phyloP scores from a whole-genome alignment of 768 basidiomycete species.

The Filobasidium wieringae region DNA sequence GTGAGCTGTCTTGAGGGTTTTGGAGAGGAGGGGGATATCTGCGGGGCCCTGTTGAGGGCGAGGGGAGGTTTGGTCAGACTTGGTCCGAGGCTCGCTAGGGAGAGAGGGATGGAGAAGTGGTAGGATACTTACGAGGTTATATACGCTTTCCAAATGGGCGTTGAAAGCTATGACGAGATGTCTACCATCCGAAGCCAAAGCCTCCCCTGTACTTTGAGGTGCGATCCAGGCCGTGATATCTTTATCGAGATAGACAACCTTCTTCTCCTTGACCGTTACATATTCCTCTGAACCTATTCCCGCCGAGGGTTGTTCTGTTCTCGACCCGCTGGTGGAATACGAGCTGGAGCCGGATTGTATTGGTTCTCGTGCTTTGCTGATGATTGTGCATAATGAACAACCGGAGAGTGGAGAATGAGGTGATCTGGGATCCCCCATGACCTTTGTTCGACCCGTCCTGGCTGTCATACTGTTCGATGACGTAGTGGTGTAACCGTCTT shows the following conservation, averaged over 20 bases:
- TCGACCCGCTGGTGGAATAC: neutral
- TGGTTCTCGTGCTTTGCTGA: neutral
- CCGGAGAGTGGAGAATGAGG: neutral
- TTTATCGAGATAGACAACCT: neutral
- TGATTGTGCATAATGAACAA: neutral
- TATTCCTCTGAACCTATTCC: too few relatives aligned
- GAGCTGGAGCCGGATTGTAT: neutral
- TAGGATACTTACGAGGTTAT: slow-evolving; percentile 1
- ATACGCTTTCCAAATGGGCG: slow-evolving; percentile 1
- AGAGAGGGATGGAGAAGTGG: neutral
- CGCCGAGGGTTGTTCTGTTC: neutral
- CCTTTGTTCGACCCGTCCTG: too few relatives aligned
- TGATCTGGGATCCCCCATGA: too few relatives aligned
- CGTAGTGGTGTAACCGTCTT: too few relatives aligned
- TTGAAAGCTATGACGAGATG: slow-evolving; percentile 9
- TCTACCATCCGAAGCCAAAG: neutral
- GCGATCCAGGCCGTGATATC: slow-evolving; percentile 4
- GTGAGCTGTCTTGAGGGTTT: slow-evolving; percentile 1
- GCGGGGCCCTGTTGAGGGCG: neutral
- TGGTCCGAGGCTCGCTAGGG: too few relatives aligned
- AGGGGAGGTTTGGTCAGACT: neutral
- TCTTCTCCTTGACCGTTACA: neutral
- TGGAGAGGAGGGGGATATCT: neutral
- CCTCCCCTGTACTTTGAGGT: neutral
- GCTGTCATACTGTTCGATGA: too few relatives aligned